Evolutionary conservation across 2,329 filamentous ascomycete genomes (phyloP), one percentile per base, ranked within the genome.

Genomic region (Arthrobotrys conoides): DNA sequence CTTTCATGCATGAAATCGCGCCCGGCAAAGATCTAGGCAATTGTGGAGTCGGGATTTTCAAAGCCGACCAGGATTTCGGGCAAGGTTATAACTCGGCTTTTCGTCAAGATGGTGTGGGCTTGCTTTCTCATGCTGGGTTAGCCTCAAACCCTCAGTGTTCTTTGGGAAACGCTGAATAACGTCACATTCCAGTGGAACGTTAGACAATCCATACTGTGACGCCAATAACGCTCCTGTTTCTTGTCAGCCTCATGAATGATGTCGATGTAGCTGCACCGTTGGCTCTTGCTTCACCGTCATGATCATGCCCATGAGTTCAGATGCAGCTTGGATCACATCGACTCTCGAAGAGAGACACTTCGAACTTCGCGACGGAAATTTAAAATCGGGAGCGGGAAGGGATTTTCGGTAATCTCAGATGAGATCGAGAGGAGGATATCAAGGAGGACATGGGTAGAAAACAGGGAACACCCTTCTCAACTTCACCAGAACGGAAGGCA

Each of bases 361-460:
- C n/a, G 48, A 66, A 24, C 57, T 67, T 78, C 53, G 75, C 61
- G 46, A 78, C 75, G 75, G 75, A 72, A 69, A 78, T 68, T 78
- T 72, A 68, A 57, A 68, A 64, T 69, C 68, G 68, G 68, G 67
- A 72, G 68, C 75, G 75, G 75, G 75, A 78, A 71, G 68, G 63
- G 75, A 64, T 78, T 78, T 71, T 78, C 75, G 75, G 75, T 68
- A 78, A 78, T 78, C 75, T 78, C 5, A 68, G 59, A 71, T 77
- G 71, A 64, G 73, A 77, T 77, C 67, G 67, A 71, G 41, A 48
- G 48, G 65, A 55, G 38, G 63, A 69, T 64, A 69, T 76, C 71
- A 57, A 69, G 55, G 49, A 16, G 44, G 38, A 38, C 72, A 76
- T 59, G 75, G 75, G 38, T 69, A 14, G 36, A 78, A 78, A 71